phyloP scores from a whole-genome alignment of 2,329 filamentous ascomycete genomes.

The Didymella exigua region DNA sequence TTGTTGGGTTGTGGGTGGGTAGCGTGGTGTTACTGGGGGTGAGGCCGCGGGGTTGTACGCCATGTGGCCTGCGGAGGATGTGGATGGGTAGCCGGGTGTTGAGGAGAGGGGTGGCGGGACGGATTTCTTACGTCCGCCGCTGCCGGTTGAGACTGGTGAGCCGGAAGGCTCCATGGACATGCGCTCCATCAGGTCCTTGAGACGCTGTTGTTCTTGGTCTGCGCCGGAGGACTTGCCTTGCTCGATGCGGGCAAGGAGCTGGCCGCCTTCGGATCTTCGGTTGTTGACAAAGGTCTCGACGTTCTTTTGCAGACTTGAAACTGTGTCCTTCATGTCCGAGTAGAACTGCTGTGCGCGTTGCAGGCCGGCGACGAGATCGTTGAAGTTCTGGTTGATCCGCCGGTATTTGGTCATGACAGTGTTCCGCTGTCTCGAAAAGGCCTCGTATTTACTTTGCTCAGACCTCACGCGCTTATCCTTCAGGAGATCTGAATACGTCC shows the following conservation, averaged over 20 bases:
- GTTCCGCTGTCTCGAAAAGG: constrained; percentile 80
- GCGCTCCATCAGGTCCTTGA: constrained; percentile 90
- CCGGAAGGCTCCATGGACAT: constrained; percentile 76
- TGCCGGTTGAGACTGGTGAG: constrained; percentile 40
- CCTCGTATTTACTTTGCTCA: constrained; percentile 94
- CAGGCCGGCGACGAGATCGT: constrained; percentile 85
- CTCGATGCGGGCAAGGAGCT: constrained; percentile 87
- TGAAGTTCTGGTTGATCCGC: constrained; percentile 88
- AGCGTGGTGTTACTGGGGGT: constrained; percentile 55
- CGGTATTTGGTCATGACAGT: constrained; percentile 86
- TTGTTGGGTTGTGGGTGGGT: constrained; percentile 45
- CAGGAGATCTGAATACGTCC: constrained; percentile 81
- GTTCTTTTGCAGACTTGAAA: constrained; percentile 90
- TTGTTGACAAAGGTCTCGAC: constrained; percentile 98
- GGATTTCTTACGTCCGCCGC: constrained; percentile 38
- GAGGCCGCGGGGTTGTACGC: constrained; percentile 59
- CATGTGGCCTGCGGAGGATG: constrained; percentile 41
- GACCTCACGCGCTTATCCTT: constrained; percentile 93
- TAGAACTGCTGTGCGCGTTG: constrained; percentile 92
- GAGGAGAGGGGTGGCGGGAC: constrained; percentile 51
- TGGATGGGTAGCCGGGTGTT: constrained; percentile 44
- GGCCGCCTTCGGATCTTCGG: constrained; percentile 84
- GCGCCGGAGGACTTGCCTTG: constrained; percentile 73
- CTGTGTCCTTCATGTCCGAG: constrained; percentile 91
- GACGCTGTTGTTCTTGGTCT: constrained; percentile 82